Evolutionary conservation across 2,329 filamentous ascomycete genomes (phyloP).

Genomic region (Epicoccum nigrum): DNA sequence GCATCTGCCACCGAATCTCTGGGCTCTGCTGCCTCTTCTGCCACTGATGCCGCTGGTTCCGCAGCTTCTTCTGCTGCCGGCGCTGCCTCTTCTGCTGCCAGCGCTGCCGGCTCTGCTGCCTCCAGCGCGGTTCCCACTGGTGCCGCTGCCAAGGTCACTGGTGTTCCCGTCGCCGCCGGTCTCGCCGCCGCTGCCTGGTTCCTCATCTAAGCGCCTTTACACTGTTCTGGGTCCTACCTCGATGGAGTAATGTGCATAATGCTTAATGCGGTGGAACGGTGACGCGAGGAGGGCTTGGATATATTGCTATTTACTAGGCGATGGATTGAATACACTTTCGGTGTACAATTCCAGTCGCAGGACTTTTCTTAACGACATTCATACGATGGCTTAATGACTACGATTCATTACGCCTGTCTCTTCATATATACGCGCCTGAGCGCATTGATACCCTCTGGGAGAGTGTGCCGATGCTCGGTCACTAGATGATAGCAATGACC

Average conservation of each 20-base stretch:
- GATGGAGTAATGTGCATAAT: conserved; percentile 45
- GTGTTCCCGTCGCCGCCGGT: conserved; percentile 45
- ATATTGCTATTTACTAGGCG: conserved; percentile 21
- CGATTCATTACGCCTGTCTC: conserved; percentile 30
- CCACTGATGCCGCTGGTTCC: conserved; percentile 20
- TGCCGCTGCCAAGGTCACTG: conserved; percentile 44
- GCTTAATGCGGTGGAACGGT: conserved; percentile 17
- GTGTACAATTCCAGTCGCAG: conserved; percentile 16
- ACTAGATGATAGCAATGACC: conserved; percentile 33
- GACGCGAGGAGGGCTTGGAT: conserved; percentile 31
- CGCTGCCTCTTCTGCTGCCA: conserved; percentile 13
- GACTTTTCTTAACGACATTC: conserved; percentile 23
- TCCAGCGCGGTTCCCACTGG: conserved; percentile 23
- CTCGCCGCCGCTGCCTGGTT: conserved; percentile 46
- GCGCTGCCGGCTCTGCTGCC: conserved; percentile 22
- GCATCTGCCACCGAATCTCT: conserved; percentile 16
- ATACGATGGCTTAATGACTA: conserved; percentile 33
- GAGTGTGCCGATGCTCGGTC: conserved; percentile 19
- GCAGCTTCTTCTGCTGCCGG: conserved; percentile 9
- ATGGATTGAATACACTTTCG: conserved; percentile 20
- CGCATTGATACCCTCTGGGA: conserved; percentile 43
- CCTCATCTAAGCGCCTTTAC: conserved; percentile 42
- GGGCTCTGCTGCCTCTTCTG: conserved; percentile 21
- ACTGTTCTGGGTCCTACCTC: conserved; percentile 28
- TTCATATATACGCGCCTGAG: conserved; percentile 29